Percentiles rank a stretch among this genome's conserved stretches.
Conservation (phyloP, 2,329 filamentous ascomycete species). For the Paramyrothecium roridum region DNA sequence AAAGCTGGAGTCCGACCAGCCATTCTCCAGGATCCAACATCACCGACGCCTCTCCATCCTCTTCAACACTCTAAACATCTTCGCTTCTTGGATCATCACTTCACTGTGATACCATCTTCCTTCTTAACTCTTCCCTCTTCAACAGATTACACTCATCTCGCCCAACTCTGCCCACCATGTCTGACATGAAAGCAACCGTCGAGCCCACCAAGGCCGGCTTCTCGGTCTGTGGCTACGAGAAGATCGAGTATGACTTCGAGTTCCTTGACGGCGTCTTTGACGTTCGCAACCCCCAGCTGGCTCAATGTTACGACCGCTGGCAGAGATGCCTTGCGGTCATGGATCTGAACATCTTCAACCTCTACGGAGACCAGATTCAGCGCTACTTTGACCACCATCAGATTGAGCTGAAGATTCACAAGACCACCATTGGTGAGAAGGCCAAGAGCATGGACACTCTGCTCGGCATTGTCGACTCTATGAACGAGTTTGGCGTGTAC, state of each 20-base stretch:
- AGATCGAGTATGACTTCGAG: constrained; percentile 73
- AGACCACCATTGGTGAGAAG: constrained; percentile 73
- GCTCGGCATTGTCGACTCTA: constrained; percentile 67
- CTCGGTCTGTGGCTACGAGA: constrained; percentile 70
- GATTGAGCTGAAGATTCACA: constrained; percentile 62
- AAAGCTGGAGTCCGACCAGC: background rate
- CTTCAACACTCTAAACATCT: background rate
- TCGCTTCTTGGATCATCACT: background rate
- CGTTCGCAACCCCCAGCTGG: constrained; percentile 55
- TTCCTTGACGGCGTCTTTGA: constrained; percentile 70
- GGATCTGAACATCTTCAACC: constrained; percentile 66
- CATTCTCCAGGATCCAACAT: background rate
- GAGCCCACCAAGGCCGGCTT: constrained; percentile 62
- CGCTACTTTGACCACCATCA: constrained; percentile 64
- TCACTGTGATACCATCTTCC: background rate
- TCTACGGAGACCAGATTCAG: constrained; percentile 65
- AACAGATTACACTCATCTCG: background rate
- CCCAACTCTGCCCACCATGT: constrained; percentile 49
- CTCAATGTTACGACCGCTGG: constrained; percentile 64
- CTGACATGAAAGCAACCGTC: constrained; percentile 66
- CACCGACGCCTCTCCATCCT: background rate
- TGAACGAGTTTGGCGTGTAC: constrained; percentile 70
- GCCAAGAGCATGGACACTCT: constrained; percentile 71
- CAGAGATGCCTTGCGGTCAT: constrained; percentile 65
- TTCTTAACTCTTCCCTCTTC: background rate